Base-by-base conservation (phyloP, 1,139 yeast genomes). In the Magnusiomyces sp. region DNA sequence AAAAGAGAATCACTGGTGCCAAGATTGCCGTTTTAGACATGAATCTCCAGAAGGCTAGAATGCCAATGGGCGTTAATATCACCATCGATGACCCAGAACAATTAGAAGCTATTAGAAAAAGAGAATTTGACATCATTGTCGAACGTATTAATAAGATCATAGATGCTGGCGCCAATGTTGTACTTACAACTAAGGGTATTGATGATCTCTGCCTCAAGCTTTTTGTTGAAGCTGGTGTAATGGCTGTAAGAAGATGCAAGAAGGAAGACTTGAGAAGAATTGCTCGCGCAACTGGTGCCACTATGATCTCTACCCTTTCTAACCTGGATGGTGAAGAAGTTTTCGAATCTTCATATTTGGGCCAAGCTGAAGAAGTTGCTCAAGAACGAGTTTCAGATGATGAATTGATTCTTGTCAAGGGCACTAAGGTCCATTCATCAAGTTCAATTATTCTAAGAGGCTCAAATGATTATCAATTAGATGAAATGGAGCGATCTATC, bases 41-140 rank as follows among this genome's bases (percentile, higher is more conserved):
- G 70, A 92, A 94, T 68, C 73, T 94, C 64, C 98, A 94, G 68
- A 92, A 90, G 68, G 92, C 97, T 7, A 81, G 90, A 67, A 89
- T 94, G 97, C 96, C 97, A 39, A 81, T 94, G 82, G 99, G 99
- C 49, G 97, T 94, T 50, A 95, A 90, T 68, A 87, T 94, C 66
- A 90, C 92, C 64, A 88, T 94, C 62, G 95, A 88, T 61, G 97
- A 94, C 66, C 98, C 99, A 42, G 96, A 92, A 59, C 96, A 89
- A 70, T 77, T 94, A 61, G 99, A 94, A 71, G 92, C 89, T 64
- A 90, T 94, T 60, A 80, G 98, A 65, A 83, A 89, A 68, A 81
- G 97, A 63, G 99, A 94, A 71, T 83, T 83, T 61, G 97, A 92
- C 51, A 88, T 94, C 56, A 81, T 90, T 40, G 73, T 88, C 57